Evolutionary conservation across 1,139 yeast genomes (phyloP).

Genomic region (Suhomyces bolitotheri): DNA sequence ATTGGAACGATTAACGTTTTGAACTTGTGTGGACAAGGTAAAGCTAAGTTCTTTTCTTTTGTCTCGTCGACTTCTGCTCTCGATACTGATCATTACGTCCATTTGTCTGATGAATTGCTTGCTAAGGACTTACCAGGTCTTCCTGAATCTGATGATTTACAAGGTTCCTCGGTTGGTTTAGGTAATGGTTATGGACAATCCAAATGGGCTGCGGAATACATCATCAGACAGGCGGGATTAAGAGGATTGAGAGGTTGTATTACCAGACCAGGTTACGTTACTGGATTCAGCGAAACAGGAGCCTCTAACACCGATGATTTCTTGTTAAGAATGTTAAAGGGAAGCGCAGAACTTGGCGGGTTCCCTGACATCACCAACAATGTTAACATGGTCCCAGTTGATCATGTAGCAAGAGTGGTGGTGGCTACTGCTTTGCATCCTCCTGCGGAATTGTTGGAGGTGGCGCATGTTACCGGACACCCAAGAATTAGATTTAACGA

Average conservation of each 20-base stretch:
- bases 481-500: conserved; percentile 84
- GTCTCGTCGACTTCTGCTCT: conserved; percentile 94
- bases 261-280: conserved; percentile 93
- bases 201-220: conserved; percentile 94
- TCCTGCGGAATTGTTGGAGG: conserved; percentile 57
- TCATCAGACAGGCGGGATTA: conserved; percentile 83
- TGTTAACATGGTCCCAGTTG: conserved; percentile 97
- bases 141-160: conserved; percentile 76
- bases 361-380: conserved; percentile 84
- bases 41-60: conserved; percentile 82
- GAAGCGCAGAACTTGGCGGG: conserved; percentile 82
- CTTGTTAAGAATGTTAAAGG: conserved; percentile 89
- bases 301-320: conserved; percentile 95
- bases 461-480: conserved; percentile 96
- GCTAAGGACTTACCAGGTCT: conserved; percentile 71
- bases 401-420: conserved; percentile 91
- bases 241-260: conserved; percentile 86
- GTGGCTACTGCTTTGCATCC: conserved; percentile 84
- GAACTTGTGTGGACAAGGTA: conserved; percentile 75
- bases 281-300: conserved; percentile 83
- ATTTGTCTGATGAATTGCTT: conserved; percentile 68
- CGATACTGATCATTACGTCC: conserved; percentile 79
- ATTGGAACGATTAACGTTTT: conserved; percentile 82
- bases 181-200: conserved; percentile 96
- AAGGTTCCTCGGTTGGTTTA: conserved; percentile 78